phyloP scores from a whole-genome alignment of 2,329 filamentous ascomycete genomes.

The Periconia sp. region DNA sequence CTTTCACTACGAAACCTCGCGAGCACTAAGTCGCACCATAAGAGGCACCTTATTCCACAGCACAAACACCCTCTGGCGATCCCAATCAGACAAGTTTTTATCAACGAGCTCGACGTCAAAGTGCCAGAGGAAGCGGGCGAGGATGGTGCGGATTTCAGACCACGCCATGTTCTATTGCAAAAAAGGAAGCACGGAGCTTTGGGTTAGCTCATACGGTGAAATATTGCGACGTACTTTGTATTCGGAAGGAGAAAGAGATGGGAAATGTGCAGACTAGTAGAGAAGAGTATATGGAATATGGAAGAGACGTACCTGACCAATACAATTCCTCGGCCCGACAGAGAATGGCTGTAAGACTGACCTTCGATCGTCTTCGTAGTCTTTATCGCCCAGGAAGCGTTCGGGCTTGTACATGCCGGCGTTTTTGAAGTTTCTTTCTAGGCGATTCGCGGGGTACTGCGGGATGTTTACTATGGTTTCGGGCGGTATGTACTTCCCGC shows the following conservation, averaged over 20 bases:
- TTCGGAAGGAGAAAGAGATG: not conserved
- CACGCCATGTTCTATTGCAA: slow-evolving; percentile 24
- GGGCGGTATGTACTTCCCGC: slow-evolving; percentile 13
- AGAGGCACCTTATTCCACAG: slow-evolving; percentile 36
- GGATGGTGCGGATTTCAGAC: slow-evolving; percentile 38
- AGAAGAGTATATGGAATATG: too few relatives aligned
- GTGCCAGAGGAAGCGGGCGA: slow-evolving; percentile 36
- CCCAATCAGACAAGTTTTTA: slow-evolving; percentile 14
- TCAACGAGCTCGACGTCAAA: slow-evolving; percentile 36
- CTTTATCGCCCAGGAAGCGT: slow-evolving; percentile 12
- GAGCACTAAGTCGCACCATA: slow-evolving; percentile 15
- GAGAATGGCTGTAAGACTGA: slow-evolving; percentile 26
- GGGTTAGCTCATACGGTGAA: too few relatives aligned
- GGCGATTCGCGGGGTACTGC: slow-evolving; percentile 15
- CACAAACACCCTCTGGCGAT: slow-evolving; percentile 31
- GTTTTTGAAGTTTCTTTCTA: slow-evolving; percentile 13
- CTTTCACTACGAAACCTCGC: too few relatives aligned
- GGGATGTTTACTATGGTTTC: slow-evolving; percentile 14
- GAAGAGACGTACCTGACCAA: slow-evolving; percentile 23
- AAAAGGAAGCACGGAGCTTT: too few relatives aligned
- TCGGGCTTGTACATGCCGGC: slow-evolving; percentile 16
- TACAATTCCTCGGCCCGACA: slow-evolving; percentile 20
- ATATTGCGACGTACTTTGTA: too few relatives aligned
- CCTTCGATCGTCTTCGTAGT: slow-evolving; percentile 30
- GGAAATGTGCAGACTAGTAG: too few relatives aligned